Base-by-base conservation (phyloP, 352 stramenopile species). In the Globisporangium solare region DNA sequence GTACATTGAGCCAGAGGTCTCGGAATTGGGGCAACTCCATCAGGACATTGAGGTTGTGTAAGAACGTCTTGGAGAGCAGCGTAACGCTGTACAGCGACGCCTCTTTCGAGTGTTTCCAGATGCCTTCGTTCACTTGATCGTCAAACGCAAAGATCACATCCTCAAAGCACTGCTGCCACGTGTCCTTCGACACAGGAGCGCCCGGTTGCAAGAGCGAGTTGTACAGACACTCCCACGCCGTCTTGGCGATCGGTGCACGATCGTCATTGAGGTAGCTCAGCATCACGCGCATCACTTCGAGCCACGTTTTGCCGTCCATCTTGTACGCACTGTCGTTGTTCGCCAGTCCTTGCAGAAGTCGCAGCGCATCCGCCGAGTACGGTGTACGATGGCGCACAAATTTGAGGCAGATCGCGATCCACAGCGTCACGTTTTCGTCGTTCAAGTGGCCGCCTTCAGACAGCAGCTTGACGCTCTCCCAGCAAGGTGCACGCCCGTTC, bases 121-220 rank as follows among this genome's bases (percentile, higher is more conserved):
- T 63, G 14, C 77, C 71, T 43, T 85, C 76, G 41, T 73, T 81
- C 17, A 89, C 78, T 50, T 92, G 82, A 58, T 95, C 79, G 51
- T 95, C 85, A 58, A 95, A 91, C 39, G 85, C 78, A 56, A 93
- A 95, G 54, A 95, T 90, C 18, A 93, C 79, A n/a, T 90, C 77
- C 49, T 89, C 69, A 54, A 95, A 95, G 60, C 85, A 95, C 46
- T 85, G 63, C 54, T 88, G 76, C 85, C 85, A 95, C 47, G 80
- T 90, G 35, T 83, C 73, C 51, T 83, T 83, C 6, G 75, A 71
- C 20, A 95, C 76, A 0, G 74, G 73, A 10, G 88, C 71, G 21
- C 81, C 82, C 20, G 83, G 83, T 7, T 90, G 66, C 55, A 95
- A 43, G 21, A 95, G 66, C 32, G 81, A 92, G 45, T 88, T 89